These are phyloP conservation scores for Trichodelitschia bisporula DNA, from an alignment of 495 filamentous ascomycete genomes.

Conservation along the genomic window DNA sequence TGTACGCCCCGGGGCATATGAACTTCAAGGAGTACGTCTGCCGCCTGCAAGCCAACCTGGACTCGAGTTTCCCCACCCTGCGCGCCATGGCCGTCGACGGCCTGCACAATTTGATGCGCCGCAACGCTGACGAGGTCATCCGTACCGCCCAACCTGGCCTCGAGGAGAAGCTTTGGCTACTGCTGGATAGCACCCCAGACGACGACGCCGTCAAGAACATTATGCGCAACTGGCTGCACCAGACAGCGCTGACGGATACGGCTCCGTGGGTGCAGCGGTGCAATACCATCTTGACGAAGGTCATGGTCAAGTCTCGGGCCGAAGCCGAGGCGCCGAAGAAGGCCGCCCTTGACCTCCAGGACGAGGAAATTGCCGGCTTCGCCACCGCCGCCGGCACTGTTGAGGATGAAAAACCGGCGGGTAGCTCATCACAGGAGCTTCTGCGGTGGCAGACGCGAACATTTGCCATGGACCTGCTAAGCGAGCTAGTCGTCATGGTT, in stretches of 20 bases:
- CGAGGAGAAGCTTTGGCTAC: slow-evolving; percentile 80
- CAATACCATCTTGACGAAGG: slow-evolving; percentile 74
- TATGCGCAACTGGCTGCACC: slow-evolving; percentile 72
- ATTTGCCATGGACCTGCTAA: slow-evolving; percentile 82
- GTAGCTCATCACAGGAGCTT: slow-evolving; percentile 56
- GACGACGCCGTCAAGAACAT: slow-evolving; percentile 59
- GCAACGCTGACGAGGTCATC: slow-evolving; percentile 60
- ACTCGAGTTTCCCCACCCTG: slow-evolving; percentile 37
- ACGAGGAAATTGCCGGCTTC: slow-evolving; percentile 93
- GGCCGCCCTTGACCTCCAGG: slow-evolving; percentile 49
- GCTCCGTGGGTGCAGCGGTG: slow-evolving; percentile 66
- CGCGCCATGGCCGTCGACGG: slow-evolving; percentile 67
- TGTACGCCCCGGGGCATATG: slow-evolving; percentile 76
- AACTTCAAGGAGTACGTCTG: slow-evolving; percentile 65
- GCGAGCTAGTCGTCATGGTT: slow-evolving; percentile 52
- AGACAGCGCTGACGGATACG: slow-evolving; percentile 57
- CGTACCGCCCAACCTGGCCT: slow-evolving; percentile 44
- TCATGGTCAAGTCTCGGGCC: slow-evolving; percentile 32
- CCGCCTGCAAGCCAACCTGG: slow-evolving; percentile 50
- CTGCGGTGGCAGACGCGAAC: slow-evolving; percentile 89
- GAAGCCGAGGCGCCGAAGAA: slow-evolving; percentile 18
- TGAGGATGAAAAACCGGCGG: slow-evolving; percentile 32
- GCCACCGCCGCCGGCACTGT: slow-evolving; percentile 42
- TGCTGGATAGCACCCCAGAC: slow-evolving; percentile 48
- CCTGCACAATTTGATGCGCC: slow-evolving; percentile 83